Base-by-base conservation (phyloP, 345 rosid genomes). In the Leavenworthia alabamica region DNA sequence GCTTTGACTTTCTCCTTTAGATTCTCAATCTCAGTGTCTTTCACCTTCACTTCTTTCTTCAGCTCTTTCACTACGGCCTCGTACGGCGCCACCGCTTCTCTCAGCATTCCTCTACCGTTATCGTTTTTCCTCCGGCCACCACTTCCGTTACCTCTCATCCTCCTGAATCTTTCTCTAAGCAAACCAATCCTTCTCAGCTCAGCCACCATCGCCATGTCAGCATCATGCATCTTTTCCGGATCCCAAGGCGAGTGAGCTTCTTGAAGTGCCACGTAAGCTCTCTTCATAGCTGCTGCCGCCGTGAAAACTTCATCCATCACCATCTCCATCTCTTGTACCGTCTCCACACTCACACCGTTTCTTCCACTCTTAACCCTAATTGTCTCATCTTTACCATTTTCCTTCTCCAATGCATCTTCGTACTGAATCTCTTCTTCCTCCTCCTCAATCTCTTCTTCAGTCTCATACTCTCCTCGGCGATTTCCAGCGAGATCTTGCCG, bases 211-310 rank as follows among this genome's bases (percentile, higher is more conserved):
- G 86, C 86, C 67, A 81, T 69, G 42, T 92, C 98, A 24, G 98
- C 95, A 20, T 56, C 82, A 70, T 90, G 75, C 85, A 92, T 86
- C 76, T 81, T 81, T 76, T 86, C 95, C 26, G 89, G 93, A 70
- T 92, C 95, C 98, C 98, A 92, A 22, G 98, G 98, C 12, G 83
- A 81, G 61, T 92, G 98, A 22, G 98, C 98, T 41, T 92, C 98
- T 48, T 92, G 96, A 16, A 89, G 66, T 52, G 65, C 65, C 24
- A 75, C 82, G 68, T 86, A 89, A 35, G 95, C 96, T 55, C 74
- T 82, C 81, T 89, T 89, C 81, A 86, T 63, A 11, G 78, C 79
- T 47, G 85, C 77, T 1, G 80, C 81, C 27, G 93, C 82, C 7
- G 83, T 89, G 69, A 92, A 92, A 42, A 86, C 88, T 45, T 92